Evolutionary conservation across 129 eudicot species (phyloP), one percentile per base, ranked within the genome.

Genomic region (Flaveria trinervia): DNA sequence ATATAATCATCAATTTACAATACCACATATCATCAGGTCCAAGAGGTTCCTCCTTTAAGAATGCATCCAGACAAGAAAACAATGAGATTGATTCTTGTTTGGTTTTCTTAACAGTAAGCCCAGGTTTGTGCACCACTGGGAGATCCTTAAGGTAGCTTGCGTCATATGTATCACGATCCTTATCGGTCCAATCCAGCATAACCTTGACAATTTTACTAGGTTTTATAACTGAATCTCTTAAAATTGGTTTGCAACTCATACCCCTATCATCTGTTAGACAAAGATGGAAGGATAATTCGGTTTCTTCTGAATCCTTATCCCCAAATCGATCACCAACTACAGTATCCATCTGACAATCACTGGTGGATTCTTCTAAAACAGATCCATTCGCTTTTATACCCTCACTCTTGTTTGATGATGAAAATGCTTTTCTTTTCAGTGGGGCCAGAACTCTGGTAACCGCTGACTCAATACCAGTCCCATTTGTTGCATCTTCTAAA

Each of bases 11-110:
- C 7, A 2, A 62, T 9, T 46, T 9, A 62, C 49, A 75, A 51
- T 89, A 95, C 99, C 99, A 95, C 99, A 95, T 95, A 46, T 95
- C 99, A 82, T 95, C 99, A 52, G 99, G 99, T 49, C 99, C 99
- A 49, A 95, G 73, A 66, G 99, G 99, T 80, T 95, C 99, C 83
- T 95, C 99, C 84, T 95, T 95, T 25, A 92, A 73, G 77, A 95
- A 95, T 14, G 99, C 96, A 77, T 95, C 99, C 79, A 95, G 79
- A 66, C 99, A 95, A 54, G 97, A 92, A 88, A 92, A 95, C 73
- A 95, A 51, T n/a, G 99, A 87, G 64, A 92, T 86, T 45, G 99
- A 87, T 75, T 92, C 99, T 74, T 84, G 96, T 65, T 92, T 92
- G n/a, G 99, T 95, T 77, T 95, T 92, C 83, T 92, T 92, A 26